Conservation (phyloP, 768 basidiomycete genomes). For the Hortiboletus campestris region DNA sequence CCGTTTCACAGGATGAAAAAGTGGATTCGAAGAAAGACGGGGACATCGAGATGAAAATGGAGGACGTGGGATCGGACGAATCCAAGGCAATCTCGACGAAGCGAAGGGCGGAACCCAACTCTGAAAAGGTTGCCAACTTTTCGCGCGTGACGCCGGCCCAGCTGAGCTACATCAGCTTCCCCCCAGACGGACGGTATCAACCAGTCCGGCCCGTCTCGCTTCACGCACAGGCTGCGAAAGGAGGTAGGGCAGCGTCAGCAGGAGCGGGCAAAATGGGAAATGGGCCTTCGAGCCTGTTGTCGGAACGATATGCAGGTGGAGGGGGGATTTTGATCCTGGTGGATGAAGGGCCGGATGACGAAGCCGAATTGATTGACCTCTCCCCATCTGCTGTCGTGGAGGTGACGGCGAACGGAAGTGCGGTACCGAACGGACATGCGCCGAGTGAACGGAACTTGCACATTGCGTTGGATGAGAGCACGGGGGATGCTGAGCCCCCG, state of each 20-base stretch:
- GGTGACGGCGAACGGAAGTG: slow-evolving; percentile 26
- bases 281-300: slow-evolving; percentile 34
- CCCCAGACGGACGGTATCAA: slow-evolving; percentile 74
- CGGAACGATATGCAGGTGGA: slow-evolving; percentile 71
- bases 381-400: slow-evolving; percentile 37
- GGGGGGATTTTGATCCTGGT: slow-evolving; percentile 85
- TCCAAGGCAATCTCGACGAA: slow-evolving; percentile 49
- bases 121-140: slow-evolving; percentile 80
- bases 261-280: slow-evolving; percentile 31
- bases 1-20: slow-evolving; percentile 49
- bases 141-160: slow-evolving; percentile 92
- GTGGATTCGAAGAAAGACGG: slow-evolving; percentile 51
- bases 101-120: slow-evolving; percentile 72
- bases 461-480: slow-evolving; percentile 67
- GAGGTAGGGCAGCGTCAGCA: slow-evolving; percentile 30
- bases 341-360: slow-evolving; percentile 69
- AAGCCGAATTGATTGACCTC: slow-evolving; percentile 71
- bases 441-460: slow-evolving; percentile 39
- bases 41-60: slow-evolving; percentile 82
- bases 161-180: slow-evolving; percentile 81
- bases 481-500: slow-evolving; percentile 74
- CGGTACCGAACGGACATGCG: slow-evolving; percentile 28
- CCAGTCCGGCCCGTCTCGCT: slow-evolving; percentile 82
- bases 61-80: slow-evolving; percentile 54
- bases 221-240: slow-evolving; percentile 31